These are phyloP conservation scores for Powellomyces hirtus DNA, from an alignment of 192 early-diverging fungal genomes.

Conservation along the genomic window DNA sequence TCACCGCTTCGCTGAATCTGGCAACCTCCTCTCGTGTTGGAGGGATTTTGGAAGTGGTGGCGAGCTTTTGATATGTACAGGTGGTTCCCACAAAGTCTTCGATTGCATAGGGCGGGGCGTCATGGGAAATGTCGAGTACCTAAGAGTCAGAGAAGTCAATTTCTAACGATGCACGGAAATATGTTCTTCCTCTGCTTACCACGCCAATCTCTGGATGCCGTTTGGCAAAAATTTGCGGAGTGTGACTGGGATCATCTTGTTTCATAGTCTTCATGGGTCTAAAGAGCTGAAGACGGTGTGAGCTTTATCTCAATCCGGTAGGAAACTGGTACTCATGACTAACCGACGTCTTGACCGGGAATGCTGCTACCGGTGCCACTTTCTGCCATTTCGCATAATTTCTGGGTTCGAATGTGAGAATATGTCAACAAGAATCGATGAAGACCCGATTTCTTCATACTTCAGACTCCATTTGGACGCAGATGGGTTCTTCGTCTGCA, in stretches of 20 bases:
- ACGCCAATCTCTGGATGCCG: slow-evolving; percentile 28
- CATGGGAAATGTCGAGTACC: slow-evolving; percentile 24
- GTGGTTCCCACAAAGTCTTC: neutral
- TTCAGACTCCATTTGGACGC: slow-evolving; percentile 21
- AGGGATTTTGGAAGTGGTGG: slow-evolving; percentile 28
- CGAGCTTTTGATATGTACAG: slow-evolving; percentile 20
- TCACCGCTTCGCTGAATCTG: slow-evolving; percentile 1
- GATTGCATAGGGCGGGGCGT: slow-evolving; percentile 20
- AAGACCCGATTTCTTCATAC: neutral
- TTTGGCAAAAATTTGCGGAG: slow-evolving; percentile 1
- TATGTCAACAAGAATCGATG: neutral
- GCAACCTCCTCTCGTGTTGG: slow-evolving; percentile 22
- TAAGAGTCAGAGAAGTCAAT: neutral
- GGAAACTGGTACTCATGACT: neutral
- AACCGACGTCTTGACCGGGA: slow-evolving; percentile 15
- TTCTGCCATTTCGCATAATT: slow-evolving; percentile 30
- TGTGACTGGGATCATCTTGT: slow-evolving; percentile 24
- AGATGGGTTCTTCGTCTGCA: slow-evolving; percentile 11
- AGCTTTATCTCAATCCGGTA: neutral
- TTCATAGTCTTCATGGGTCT: slow-evolving; percentile 32
- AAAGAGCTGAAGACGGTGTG: slow-evolving; percentile 5
- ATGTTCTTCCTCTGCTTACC: too few relatives aligned
- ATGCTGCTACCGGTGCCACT: slow-evolving; percentile 3
- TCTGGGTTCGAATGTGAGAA: neutral
- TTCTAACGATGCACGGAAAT: neutral